Evolutionary conservation across 139 green algal genomes (phyloP).

Genomic region (Axilococcus clingmanii): DNA sequence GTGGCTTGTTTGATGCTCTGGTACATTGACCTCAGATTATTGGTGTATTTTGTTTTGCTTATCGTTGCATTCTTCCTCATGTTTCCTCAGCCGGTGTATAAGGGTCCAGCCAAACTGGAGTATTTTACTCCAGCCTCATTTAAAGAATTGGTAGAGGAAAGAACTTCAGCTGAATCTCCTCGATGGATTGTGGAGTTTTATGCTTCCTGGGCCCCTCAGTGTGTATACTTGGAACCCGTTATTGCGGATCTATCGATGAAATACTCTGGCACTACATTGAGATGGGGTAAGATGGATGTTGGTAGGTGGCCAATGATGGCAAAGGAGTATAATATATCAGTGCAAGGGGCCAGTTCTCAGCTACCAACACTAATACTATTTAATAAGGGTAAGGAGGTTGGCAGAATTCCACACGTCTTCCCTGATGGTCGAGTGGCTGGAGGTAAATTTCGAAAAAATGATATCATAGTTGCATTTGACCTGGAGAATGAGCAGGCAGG

Average conservation of each 20-base stretch:
- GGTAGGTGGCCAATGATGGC: slow-evolving; percentile 31
- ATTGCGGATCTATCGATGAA: slow-evolving; percentile 31
- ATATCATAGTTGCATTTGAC: slow-evolving; percentile 39
- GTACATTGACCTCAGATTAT: slow-evolving; percentile 23
- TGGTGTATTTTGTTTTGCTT: slow-evolving; percentile 8
- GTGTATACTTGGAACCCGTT: slow-evolving; percentile 36
- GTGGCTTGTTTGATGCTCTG: slow-evolving; percentile 13
- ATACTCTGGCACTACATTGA: slow-evolving; percentile 23
- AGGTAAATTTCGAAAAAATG: slow-evolving; percentile 13
- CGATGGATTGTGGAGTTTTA: slow-evolving; percentile 37
- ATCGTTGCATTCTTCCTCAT: slow-evolving; percentile 22
- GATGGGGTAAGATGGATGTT: slow-evolving; percentile 38
- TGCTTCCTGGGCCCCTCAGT: slow-evolving; percentile 30
- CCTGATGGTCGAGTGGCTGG: slow-evolving; percentile 23
- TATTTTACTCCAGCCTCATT: slow-evolving; percentile 29
- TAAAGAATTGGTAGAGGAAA: slow-evolving; percentile 14
- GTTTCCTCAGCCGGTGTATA: slow-evolving; percentile 29
- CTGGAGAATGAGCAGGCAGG: slow-evolving; percentile 17
- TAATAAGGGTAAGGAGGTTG: slow-evolving; percentile 34
- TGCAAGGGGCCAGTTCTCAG: slow-evolving; percentile 18
- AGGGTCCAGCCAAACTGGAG: slow-evolving; percentile 15
- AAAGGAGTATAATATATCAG: slow-evolving; percentile 8
- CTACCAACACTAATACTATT: slow-evolving; percentile 54
- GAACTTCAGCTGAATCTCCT: background rate
- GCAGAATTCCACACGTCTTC: slow-evolving; percentile 41